Percentiles rank a stretch among this genome's conserved stretches.
These are phyloP conservation scores for Ogataea ramenticola DNA, from an alignment of 805 yeast species.

Conservation along the genomic window DNA sequence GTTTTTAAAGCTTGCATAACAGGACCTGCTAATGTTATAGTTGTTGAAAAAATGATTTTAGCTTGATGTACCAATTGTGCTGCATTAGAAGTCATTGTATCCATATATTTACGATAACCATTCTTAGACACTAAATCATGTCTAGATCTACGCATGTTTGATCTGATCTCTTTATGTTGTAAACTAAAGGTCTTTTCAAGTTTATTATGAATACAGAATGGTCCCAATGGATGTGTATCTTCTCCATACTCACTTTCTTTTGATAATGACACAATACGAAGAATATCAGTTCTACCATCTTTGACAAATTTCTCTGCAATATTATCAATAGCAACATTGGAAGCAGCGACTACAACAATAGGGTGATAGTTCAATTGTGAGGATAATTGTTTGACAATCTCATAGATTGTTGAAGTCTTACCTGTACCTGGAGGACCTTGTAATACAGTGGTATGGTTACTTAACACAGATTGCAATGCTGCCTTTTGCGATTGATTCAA, in stretches of 20 bases:
- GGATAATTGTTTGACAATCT: conserved; percentile 66
- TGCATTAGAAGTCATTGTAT: conserved; percentile 36
- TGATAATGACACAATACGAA: conserved; percentile 51
- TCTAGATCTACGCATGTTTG: conserved; percentile 37
- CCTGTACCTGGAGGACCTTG: conserved; percentile 85
- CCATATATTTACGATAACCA: conserved; percentile 43
- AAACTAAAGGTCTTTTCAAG: conserved; percentile 43
- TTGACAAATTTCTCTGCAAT: conserved; percentile 61
- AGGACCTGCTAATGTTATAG: conserved; percentile 65
- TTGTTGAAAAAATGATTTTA: conserved; percentile 64
- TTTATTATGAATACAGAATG: conserved; percentile 59
- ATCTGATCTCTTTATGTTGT: conserved; percentile 33
- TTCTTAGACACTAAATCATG: conserved; percentile 32
- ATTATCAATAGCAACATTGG: conserved; percentile 69
- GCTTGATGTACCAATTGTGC: conserved; percentile 54
- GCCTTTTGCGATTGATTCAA: conserved; percentile 65
- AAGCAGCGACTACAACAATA: conserved; percentile 66
- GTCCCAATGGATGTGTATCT: conserved; percentile 44
- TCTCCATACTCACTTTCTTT: conserved; percentile 55
- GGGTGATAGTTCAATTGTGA: conserved; percentile 55
- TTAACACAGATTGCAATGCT: conserved; percentile 68
- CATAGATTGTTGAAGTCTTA: conserved; percentile 78
- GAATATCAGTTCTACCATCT: conserved; percentile 40
- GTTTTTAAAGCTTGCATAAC: conserved; percentile 44
- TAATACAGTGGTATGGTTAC: conserved; percentile 46